phyloP scores from a whole-genome alignment of 1,284 basidiomycete genomes.

The Takashimella tepidaria region DNA sequence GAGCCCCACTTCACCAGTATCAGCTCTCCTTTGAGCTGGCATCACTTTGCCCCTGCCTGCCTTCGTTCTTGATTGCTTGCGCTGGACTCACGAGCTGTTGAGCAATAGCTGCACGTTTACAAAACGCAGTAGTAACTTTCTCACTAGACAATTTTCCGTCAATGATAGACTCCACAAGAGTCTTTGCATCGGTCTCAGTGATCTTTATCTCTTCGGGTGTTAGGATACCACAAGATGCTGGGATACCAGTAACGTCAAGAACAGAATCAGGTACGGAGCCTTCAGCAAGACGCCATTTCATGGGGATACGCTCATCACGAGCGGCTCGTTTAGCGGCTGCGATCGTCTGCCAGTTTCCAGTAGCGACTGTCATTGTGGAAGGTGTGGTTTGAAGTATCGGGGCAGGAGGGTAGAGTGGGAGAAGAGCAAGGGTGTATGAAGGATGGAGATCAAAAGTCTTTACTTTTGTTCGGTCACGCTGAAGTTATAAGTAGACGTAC shows the following conservation, averaged over 20 bases:
- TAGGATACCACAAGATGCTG: slow-evolving; percentile 58
- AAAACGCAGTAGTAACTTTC: slow-evolving; percentile 52
- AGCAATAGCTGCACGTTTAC: slow-evolving; percentile 70
- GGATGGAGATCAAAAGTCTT: too few species aligned
- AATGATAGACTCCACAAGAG: slow-evolving; percentile 18
- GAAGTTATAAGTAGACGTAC: too few species aligned
- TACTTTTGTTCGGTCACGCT: too few species aligned
- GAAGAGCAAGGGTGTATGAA: too few species aligned
- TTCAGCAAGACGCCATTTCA: slow-evolving; percentile 52
- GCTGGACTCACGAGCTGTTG: slow-evolving; percentile 64
- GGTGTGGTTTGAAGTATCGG: background rate
- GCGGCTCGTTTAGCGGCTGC: slow-evolving; percentile 52
- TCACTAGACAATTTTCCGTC: slow-evolving; percentile 13
- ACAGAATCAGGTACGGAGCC: slow-evolving; percentile 32
- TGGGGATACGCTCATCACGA: slow-evolving; percentile 55
- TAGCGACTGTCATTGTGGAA: background rate
- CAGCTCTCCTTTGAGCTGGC: slow-evolving; percentile 34
- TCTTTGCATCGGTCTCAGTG: slow-evolving; percentile 50
- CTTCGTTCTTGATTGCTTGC: slow-evolving; percentile 16
- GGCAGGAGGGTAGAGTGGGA: too few species aligned
- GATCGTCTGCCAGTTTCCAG: slow-evolving; percentile 51
- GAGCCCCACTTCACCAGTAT: background rate
- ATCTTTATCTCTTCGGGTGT: slow-evolving; percentile 59
- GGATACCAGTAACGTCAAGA: slow-evolving; percentile 54
- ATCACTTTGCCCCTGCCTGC: too few species aligned